phyloP scores from a whole-genome alignment of 148 eudicot genomes.

The Oxyria digyna region DNA sequence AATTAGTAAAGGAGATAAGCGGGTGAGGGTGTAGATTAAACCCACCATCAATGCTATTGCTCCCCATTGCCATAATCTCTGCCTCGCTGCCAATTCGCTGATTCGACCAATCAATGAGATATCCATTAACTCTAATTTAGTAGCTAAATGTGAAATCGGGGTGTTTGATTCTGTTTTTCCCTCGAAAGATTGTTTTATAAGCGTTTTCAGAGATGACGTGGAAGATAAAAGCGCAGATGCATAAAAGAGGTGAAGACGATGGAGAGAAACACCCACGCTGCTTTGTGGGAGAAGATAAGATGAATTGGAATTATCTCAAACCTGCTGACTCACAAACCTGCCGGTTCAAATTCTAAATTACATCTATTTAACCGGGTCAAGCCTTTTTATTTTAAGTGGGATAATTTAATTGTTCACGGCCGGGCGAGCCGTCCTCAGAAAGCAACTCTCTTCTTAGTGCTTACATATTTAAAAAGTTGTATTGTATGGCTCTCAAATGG shows the following conservation, averaged over 20 bases:
- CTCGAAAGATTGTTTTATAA: background rate
- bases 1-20: constrained; percentile 25
- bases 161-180: background rate
- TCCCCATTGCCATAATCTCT: constrained; percentile 36
- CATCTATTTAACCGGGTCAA: no score
- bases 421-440: no score
- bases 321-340: no score
- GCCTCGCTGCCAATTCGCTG: constrained; percentile 36
- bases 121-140: background rate
- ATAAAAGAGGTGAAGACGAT: background rate
- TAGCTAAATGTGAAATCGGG: no score
- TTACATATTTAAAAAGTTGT: no score
- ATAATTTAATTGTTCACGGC: no score
- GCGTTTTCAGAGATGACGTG: background rate
- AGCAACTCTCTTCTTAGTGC: no score
- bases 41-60: constrained; percentile 58
- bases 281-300: background rate
- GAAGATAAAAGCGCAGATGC: background rate
- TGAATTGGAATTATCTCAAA: no score
- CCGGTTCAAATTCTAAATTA: no score
- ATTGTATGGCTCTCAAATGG: no score
- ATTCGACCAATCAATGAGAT: constrained; percentile 35
- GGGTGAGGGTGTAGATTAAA: constrained; percentile 32
- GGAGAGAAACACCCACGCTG: background rate
- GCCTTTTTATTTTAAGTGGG: no score